Base-by-base conservation (phyloP, 495 filamentous ascomycete genomes). In the Xylaria venustula region DNA sequence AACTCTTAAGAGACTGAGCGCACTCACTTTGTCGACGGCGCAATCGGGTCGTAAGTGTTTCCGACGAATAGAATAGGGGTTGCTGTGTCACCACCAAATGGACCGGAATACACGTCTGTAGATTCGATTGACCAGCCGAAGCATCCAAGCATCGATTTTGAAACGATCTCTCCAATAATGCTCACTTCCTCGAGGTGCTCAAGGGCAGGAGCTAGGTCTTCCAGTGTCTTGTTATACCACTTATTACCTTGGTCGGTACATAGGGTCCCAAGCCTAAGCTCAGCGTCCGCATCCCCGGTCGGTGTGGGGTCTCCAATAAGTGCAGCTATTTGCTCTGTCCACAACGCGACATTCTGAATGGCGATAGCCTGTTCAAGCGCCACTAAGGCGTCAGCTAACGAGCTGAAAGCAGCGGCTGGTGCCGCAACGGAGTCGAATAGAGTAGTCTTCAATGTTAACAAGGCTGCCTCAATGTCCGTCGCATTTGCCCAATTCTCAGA, bases 11-110 rank as follows among this genome's bases (percentile, higher is more conserved):
- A 44, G n/a, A 5, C 2, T 25, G 7, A 0, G 1, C n/a, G n/a
- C 12, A 54, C 52, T 54, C 30, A 54, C 52, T 44, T 42, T 15
- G 52, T 26, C 19, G 25, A 34, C 2, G 52, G 52, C 7, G 52
- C n/a, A 44, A 86, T 81, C 0, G 85, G 85, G 54, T 88, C 84
- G 7, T 78, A 67, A 0, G 74, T 79, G 64, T 81, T 87, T 59
- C 76, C 79, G 4, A 87, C 69, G 44, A 88, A 82, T 9, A 88
- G 71, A 45, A 88, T 63, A 2, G 85, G 85, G 54, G 81, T 76
- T 0, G 78, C 69, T 1, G 82, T 85, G n/a, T 74, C 65, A 46
- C 52, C 52, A 14, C 52, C 52, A 23, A 54, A 54, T 15, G 52
- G 52, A 15, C 52, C 52, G 5, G 52, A 44, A 19, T 4, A 54